These are phyloP conservation scores for Populus tremula DNA, from an alignment of 345 rosid genomes.

Conservation along the genomic window DNA sequence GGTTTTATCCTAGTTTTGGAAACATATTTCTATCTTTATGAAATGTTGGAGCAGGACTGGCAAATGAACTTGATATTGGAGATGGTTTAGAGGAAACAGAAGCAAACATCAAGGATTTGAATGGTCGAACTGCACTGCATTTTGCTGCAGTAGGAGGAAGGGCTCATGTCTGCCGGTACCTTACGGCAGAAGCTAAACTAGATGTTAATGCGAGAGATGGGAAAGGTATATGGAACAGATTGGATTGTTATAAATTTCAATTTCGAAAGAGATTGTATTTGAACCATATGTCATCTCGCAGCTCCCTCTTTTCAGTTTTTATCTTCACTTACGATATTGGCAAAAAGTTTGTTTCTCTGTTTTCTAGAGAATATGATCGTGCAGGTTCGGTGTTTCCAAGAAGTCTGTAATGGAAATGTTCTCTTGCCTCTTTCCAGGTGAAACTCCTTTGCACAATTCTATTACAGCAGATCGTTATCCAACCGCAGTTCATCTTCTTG, in stretches of 20 bases:
- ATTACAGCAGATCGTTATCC: background rate
- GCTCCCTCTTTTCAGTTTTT: too few relatives aligned
- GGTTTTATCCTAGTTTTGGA: too few relatives aligned
- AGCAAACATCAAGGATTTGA: background rate
- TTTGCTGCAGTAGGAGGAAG: slow-evolving; percentile 9
- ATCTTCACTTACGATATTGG: too few relatives aligned
- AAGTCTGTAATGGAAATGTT: background rate
- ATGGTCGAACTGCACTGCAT: slow-evolving; percentile 18
- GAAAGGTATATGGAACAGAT: background rate
- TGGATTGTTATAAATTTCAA: too few relatives aligned
- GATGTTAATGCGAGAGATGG: slow-evolving; percentile 12
- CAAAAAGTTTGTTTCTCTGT: background rate
- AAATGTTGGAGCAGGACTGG: background rate
- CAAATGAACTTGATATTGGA: background rate
- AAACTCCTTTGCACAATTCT: slow-evolving; percentile 25
- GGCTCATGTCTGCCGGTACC: slow-evolving; percentile 15
- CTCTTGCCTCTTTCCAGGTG: slow-evolving; percentile 3
- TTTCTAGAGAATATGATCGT: background rate
- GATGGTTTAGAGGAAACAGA: background rate
- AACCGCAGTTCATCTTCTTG: slow-evolving; percentile 20
- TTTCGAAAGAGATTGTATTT: too few relatives aligned
- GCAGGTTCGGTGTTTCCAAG: background rate
- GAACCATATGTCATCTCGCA: too few relatives aligned
- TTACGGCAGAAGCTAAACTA: slow-evolving; percentile 8
- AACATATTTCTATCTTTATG: background rate